Base-by-base conservation (phyloP, 1,284 basidiomycete genomes). In the Leccinum griseonigrum region DNA sequence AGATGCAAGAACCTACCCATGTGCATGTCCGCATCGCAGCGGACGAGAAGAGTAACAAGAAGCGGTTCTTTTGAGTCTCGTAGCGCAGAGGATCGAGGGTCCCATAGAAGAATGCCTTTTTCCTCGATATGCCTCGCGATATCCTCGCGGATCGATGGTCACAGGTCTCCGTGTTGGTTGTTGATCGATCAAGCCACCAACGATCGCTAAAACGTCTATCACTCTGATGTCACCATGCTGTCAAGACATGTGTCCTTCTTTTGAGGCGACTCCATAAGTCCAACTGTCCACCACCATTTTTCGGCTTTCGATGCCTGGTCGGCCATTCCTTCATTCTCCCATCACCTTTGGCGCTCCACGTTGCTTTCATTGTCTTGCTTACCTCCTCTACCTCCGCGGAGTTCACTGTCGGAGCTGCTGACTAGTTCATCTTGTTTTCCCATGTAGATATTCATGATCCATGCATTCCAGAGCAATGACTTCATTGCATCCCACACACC, bases 31-130 rank as follows among this genome's bases (percentile, higher is more conserved):
- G 86, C 77, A 84, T 91, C 59, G 73, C 79, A 31, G 79, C 84
- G 46, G 88, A 91, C 66, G 91, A 91, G 74, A 91, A 91, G 81
- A 76, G 80, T 60, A 73, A 75, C 63, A 92, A 90, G 78, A 83
- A 83, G 73, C 81, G 84, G 66, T 90, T 91, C 73, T 91, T 91
- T 69, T 90, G 63, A 74, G 13, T n/a, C 46, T 5, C 9, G 40
- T 31, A 56, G 34, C 28, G 8, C 50, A 57, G 36, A 40, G 22
- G 54, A 58, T 61, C 38, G n/a, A n/a, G 28, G 34, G 4, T 13
- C 32, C 38, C 18, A 31, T 9, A 32, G 57, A 52, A 57, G 1
- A 13, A 18, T 4, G n/a, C 50, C 54, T 48, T 64, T 69, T 56
- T 51, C 28, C 53, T 63, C 6, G 40, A 29, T 50, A 32, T 3